Evolutionary conservation across 2,329 filamentous ascomycete species (phyloP).

Genomic region (Falciphora oryzae): DNA sequence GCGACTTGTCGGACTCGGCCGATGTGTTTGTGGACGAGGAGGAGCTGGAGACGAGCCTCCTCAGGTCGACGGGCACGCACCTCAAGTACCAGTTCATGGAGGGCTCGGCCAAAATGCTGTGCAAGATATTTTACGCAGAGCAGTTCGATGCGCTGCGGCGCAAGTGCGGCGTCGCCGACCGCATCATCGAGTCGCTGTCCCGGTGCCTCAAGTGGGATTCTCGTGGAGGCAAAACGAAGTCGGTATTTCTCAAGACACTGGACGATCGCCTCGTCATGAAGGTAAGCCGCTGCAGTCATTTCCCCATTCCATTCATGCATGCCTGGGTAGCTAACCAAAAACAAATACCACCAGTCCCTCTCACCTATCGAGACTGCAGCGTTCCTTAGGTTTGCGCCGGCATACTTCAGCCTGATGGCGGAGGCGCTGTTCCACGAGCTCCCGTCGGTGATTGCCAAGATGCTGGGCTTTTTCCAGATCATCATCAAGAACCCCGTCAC

Average conservation of each 20-base stretch:
- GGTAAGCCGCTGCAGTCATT: conserved; percentile 23
- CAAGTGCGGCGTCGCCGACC: conserved; percentile 88
- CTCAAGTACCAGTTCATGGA: conserved; percentile 95
- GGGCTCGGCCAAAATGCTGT: conserved; percentile 89
- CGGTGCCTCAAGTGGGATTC: conserved; percentile 97
- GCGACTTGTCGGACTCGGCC: conserved; percentile 3
- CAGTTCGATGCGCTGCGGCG: conserved; percentile 92
- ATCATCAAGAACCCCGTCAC: conserved; percentile 93
- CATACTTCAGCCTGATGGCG: conserved; percentile 96
- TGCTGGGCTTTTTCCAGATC: conserved; percentile 97
- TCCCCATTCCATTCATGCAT: background rate
- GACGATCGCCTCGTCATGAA: conserved; percentile 94
- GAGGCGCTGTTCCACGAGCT: conserved; percentile 93
- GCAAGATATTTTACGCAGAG: conserved; percentile 98
- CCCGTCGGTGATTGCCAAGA: conserved; percentile 96
- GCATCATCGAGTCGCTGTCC: conserved; percentile 91
- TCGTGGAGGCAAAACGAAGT: conserved; percentile 96
- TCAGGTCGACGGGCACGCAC: conserved; percentile 82
- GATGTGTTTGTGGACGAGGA: conserved; percentile 48
- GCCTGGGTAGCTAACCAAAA: background rate
- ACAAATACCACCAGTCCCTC: conserved; percentile 45
- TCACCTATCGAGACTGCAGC: conserved; percentile 88
- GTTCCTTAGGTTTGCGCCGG: conserved; percentile 90
- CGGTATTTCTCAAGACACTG: conserved; percentile 91
- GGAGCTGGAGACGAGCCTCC: conserved; percentile 77